phyloP scores from a whole-genome alignment of 202 grass and related monocot genomes.

The Digitaria exilis region DNA sequence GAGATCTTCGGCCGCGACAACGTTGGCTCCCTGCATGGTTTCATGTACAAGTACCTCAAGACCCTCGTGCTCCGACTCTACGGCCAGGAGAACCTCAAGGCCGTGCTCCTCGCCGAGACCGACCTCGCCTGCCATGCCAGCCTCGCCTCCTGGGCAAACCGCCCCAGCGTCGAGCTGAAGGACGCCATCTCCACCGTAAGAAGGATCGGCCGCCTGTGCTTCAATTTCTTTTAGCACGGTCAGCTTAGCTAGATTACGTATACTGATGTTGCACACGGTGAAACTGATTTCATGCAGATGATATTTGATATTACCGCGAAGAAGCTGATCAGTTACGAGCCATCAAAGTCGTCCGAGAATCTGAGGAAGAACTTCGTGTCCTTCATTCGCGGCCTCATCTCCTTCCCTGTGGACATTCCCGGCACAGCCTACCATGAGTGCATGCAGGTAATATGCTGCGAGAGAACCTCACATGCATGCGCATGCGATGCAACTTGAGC shows the following conservation, averaged over 20 bases:
- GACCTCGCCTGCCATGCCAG: conserved; percentile 42
- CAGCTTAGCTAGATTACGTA: neutral
- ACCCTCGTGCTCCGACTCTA: conserved; percentile 73
- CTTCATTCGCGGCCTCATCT: conserved; percentile 77
- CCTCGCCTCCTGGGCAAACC: conserved; percentile 52
- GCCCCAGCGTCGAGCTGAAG: conserved; percentile 63
- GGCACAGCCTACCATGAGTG: conserved; percentile 83
- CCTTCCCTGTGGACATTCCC: conserved; percentile 72
- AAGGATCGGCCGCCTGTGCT: neutral
- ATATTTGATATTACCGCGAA: conserved; percentile 85
- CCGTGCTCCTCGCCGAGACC: conserved; percentile 41
- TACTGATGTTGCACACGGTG: neutral
- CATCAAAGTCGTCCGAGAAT: conserved; percentile 49
- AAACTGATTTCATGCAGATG: conserved; percentile 46
- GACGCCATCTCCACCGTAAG: conserved; percentile 74
- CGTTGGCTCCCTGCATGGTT: conserved; percentile 76
- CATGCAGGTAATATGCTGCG: conserved; percentile 59
- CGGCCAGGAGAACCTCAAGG: conserved; percentile 62
- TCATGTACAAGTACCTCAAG: conserved; percentile 93
- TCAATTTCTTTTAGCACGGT: neutral
- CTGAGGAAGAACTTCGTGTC: conserved; percentile 76
- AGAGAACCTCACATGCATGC: conserved; percentile 21
- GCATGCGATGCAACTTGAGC: neutral
- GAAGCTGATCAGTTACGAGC: conserved; percentile 84
- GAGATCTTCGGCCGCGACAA: conserved; percentile 81